Percentiles rank a stretch among this genome's conserved stretches.
phyloP scores from a whole-genome alignment of 495 filamentous ascomycete genomes.

The Astrothelium subdiscretum region DNA sequence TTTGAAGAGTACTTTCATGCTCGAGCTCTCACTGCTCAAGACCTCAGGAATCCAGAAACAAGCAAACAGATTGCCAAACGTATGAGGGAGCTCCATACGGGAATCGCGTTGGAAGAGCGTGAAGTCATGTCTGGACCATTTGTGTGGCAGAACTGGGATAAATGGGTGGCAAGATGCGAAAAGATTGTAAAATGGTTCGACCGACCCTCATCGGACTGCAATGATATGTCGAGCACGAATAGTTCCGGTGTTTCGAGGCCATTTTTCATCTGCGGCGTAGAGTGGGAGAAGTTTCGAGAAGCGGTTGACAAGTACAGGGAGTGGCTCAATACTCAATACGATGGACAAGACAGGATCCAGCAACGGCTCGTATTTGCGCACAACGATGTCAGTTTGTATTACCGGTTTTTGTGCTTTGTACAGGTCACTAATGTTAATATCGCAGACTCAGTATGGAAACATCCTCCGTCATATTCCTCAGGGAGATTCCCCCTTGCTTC shows the following conservation, averaged over 20 bases:
- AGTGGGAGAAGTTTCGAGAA: constrained; percentile 67
- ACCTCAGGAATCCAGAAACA: constrained; percentile 70
- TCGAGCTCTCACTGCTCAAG: constrained; percentile 58
- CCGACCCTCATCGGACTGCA: constrained; percentile 43
- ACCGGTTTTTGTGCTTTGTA: not conserved
- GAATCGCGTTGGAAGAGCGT: constrained; percentile 68
- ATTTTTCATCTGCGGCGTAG: constrained; percentile 72
- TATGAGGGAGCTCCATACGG: constrained; percentile 92
- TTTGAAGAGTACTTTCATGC: constrained; percentile 92
- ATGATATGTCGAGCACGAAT: constrained; percentile 26
- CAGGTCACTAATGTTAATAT: constrained; percentile 7
- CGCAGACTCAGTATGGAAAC: constrained; percentile 93
- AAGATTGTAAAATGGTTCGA: constrained; percentile 70
- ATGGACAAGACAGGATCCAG: constrained; percentile 51
- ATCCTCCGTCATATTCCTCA: constrained; percentile 80
- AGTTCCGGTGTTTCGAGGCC: constrained; percentile 34
- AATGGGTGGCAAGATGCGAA: constrained; percentile 74
- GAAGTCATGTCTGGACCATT: constrained; percentile 70
- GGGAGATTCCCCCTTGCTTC: constrained; percentile 75
- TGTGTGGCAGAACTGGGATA: constrained; percentile 90
- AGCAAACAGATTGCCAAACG: constrained; percentile 95
- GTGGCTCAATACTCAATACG: constrained; percentile 63
- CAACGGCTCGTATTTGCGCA: constrained; percentile 83
- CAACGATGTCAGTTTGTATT: constrained; percentile 64
- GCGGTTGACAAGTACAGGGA: constrained; percentile 66